Evolutionary conservation across 371 early-diverging fungal genomes (phyloP), one percentile per base, ranked within the genome.

Genomic region (Mucor racemosus): DNA sequence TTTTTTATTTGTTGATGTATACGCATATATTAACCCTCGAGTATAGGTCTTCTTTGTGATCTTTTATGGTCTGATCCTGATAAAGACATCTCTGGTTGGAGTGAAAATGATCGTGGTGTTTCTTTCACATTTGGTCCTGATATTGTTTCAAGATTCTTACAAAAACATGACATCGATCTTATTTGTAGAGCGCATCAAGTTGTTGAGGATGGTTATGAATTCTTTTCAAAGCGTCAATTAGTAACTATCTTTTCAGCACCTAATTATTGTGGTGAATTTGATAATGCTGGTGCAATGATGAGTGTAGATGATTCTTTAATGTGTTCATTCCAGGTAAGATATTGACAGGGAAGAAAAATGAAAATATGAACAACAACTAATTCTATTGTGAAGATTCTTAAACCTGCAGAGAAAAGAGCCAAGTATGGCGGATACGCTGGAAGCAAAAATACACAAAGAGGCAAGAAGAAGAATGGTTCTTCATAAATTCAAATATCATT

Each of bases 211-310:
- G 99, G 99, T 11, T 99, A 99, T 76, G 98, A 98, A 77, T 99
- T 99, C 79, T 98, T 98, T 86, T 94, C 94, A 62, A 92, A 96
- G 71, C 87, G 97, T 54, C 90, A 91, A 56, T 78, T 98, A 31
- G 99, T 99, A 8, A 99, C 99, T 11, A 80, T 99, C 39, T 99
- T 98, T 73, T 94, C 94, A 21, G 99, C 99, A 14, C 99, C 99
- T 58, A 99, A 99, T 79, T 99, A 99, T 73, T 99, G 99, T 78
- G 99, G 99, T 55, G 99, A 98, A 80, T 99, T 98, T 82, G 97
- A 97, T 72, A 99, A 98, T 67, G 90, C 87, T 46, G 97, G 96
- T 21, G 98, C 96, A 0, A 94, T 98, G 80, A 97, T 99, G 98
- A 88, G 90, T 56, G 97, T 99, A 17, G 94, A 94, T 70, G 92